Evolutionary conservation across 495 filamentous ascomycete species (phyloP), one percentile per base, ranked within the genome.

Genomic region (Aspergillus taichungensis): DNA sequence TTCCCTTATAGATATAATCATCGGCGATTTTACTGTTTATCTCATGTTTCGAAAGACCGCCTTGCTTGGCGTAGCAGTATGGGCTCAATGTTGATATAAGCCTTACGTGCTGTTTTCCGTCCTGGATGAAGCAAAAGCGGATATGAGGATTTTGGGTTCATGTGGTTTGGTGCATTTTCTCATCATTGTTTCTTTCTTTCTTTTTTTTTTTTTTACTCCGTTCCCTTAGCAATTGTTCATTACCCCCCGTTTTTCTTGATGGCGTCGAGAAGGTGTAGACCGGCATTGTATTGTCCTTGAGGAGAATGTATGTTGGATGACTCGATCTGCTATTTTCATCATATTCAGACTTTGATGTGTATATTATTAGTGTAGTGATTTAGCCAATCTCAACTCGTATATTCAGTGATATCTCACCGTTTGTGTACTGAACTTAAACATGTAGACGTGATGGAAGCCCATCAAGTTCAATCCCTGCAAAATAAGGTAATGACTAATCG

Each of bases 31-130:
- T 37, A 47, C 40, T 42, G 6, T 27, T 49, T 30, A 28, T 30
- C 48, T 36, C 46, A 33, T 47, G 42, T 32, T 50, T 50, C 27
- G 30, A 45, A 52, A 50, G 47, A 51, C 49, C 37, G 43, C 50
- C 43, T 47, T 50, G 54, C 51, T 52, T 49, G 53, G 57, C 50
- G 54, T 57, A 49, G 49, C 55, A 53, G 54, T 53, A 48, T 52
- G 53, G 55, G 55, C 47, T 53, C 49, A 42, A 54, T 62, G 54
- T 63, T 57, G 49, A 67, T 66, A 68, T 63, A 65, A 40, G 53
- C 51, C 38, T 46, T 52, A 39, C 38, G 52, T 56, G 42, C 45
- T 43, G 45, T 30, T 37, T 37, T 39, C 43, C 13, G 33, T 51
- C 42, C 39, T 43, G 45, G 49, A 14, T 38, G 12, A 6, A 33